Base-by-base conservation (phyloP, 106 monocot genomes). In the Dioscorea dumetorum region DNA sequence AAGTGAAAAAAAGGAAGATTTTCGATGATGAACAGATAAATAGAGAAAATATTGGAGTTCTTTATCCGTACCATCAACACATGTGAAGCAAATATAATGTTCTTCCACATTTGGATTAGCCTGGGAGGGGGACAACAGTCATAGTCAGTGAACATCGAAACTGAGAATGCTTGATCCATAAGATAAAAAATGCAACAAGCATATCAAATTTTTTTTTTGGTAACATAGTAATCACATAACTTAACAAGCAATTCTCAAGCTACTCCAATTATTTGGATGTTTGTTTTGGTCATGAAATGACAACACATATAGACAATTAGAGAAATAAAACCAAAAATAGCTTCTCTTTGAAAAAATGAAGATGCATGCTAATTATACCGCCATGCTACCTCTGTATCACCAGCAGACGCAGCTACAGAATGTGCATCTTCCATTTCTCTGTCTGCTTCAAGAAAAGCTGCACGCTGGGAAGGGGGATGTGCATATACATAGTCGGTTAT, bases 401-500 rank as follows among this genome's bases (percentile, higher is more conserved):
- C 92, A 75, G 87, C 84, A 78, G 79, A 71, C 57, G 97, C 97
- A 50, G 92, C 97, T 67, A 82, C 67, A 75, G 92, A 82, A 79
- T 97, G 97, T 4, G 91, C 97, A 80, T 92, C 82, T 63, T 92
- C 97, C 84, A 97, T 97, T 81, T 89, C 92, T 78, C 68, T 79
- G 32, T 89, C 87, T 61, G 87, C 76, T 54, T 92, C 89, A 58
- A 97, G 84, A 73, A 87, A 92, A 64, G 69, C 81, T 76, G 92
- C 97, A 72, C 91, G 83, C 91, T 97, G 58, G 60, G 73, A 67
- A 71, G 22, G 20, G 58, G 34, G 58, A 69, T 16, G 35, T 34
- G 50, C 31, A 48, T 52, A 67, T 48, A 65, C n/a, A 57, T 53
- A 19, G 16, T 62, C 2, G 1, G 12, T 10, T 22, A 24, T 17